Percentiles rank a stretch among this genome's conserved stretches.
Conservation (phyloP, 2,329 filamentous ascomycete genomes). For the Oidium heveae region DNA sequence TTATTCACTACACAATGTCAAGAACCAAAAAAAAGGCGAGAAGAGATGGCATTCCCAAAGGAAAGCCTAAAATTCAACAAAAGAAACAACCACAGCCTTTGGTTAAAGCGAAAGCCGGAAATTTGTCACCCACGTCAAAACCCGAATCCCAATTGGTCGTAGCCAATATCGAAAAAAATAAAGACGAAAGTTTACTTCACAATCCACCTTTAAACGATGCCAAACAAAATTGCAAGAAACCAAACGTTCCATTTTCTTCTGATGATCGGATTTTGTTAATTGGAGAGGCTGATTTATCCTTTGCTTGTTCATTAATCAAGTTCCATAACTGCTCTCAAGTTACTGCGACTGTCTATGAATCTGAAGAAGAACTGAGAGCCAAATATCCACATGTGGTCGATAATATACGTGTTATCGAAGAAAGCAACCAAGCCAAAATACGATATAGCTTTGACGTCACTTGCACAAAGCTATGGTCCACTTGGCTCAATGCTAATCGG, state of each 20-base stretch:
- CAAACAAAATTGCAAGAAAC: no score
- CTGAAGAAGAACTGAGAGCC: slow-evolving; percentile 27
- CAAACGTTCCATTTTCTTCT: slow-evolving; percentile 38
- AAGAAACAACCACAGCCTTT: no score
- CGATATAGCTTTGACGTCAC: slow-evolving; percentile 42
- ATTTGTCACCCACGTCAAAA: no score
- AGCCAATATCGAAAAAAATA: no score
- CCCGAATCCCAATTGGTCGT: no score
- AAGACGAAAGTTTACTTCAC: no score
- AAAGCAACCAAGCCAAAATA: slow-evolving; percentile 19
- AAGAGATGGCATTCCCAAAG: no score
- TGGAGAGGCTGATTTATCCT: slow-evolving; percentile 63
- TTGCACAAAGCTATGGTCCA: slow-evolving; percentile 25
- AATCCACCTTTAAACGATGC: no score
- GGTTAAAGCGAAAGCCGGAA: no score
- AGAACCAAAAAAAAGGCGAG: no score
- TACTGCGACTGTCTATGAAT: slow-evolving; percentile 45
- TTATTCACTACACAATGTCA: no score
- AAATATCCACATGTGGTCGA: slow-evolving; percentile 52
- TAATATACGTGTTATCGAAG: slow-evolving; percentile 29
- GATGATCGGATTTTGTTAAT: slow-evolving; percentile 47
- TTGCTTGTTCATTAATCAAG: slow-evolving; percentile 38
- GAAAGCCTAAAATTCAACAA: no score
- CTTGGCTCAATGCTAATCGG: background rate
- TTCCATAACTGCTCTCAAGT: slow-evolving; percentile 41